Conservation (phyloP, 805 yeast genomes). For the Saturnispora zaruensis region DNA sequence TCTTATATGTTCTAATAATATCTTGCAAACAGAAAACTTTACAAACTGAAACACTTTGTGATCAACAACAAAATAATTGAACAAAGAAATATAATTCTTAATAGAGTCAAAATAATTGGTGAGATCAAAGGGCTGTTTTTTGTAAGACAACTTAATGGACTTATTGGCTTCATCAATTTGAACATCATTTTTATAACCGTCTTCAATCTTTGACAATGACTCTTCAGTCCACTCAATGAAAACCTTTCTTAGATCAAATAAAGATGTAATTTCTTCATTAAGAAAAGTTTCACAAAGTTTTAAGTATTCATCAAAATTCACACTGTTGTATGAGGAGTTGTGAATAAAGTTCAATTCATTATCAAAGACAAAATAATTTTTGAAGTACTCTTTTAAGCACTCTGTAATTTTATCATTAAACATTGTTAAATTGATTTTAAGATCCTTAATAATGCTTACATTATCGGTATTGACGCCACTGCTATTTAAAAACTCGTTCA, state of each 20-base stretch:
- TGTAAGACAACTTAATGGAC: slow-evolving; percentile 6
- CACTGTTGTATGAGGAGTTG: slow-evolving; percentile 9
- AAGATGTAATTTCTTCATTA: slow-evolving; percentile 6
- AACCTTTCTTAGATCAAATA: slow-evolving; percentile 20
- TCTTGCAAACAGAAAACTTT: slow-evolving; percentile 17
- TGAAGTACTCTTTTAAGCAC: slow-evolving; percentile 12
- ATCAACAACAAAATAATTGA: slow-evolving; percentile 14
- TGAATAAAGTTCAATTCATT: slow-evolving; percentile 11
- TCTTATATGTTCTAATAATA: slow-evolving; percentile 17
- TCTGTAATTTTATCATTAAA: slow-evolving; percentile 10
- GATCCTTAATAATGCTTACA: background rate
- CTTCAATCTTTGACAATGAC: slow-evolving; percentile 14
- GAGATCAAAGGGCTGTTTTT: slow-evolving; percentile 1
- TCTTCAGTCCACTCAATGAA: slow-evolving; percentile 20
- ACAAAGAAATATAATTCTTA: slow-evolving; percentile 18
- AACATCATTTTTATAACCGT: slow-evolving; percentile 9
- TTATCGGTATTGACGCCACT: background rate
- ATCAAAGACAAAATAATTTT: slow-evolving; percentile 8
- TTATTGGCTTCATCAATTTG: slow-evolving; percentile 2
- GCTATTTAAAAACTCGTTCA: slow-evolving; percentile 5
- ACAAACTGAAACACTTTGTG: slow-evolving; percentile 13
- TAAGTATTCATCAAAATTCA: slow-evolving; percentile 16
- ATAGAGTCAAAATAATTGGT: slow-evolving; percentile 14
- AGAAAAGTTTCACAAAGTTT: slow-evolving; percentile 11
- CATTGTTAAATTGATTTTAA: background rate